Evolutionary conservation across 140 eudicot genomes (phyloP), one percentile per base, ranked within the genome.

Genomic region (Senecio squalidus): DNA sequence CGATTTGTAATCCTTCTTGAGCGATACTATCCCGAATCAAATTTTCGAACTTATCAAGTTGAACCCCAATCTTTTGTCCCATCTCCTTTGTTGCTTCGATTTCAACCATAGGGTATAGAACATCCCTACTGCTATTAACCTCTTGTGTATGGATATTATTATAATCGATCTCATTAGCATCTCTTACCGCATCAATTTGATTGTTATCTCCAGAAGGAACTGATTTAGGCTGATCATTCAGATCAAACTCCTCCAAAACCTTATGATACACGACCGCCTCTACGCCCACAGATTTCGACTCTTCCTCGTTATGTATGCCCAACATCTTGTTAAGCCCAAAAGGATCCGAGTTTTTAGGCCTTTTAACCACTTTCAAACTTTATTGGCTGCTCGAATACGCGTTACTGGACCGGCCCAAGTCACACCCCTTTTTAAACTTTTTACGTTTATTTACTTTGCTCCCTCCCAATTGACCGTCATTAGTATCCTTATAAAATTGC

Each of bases 81-180:
- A 45, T 21, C 55, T 2, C 39, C 4, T 33, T 33, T 33, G 39
- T 33, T 1, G 39, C 39, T 33, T 33, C 39, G 9, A 33, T 3
- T 11, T 33, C 39, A 1, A 33, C 39, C 0, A 6, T 33, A 1
- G 39, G 39, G 9, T 0, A 0, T 4, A 3, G 39, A 9, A 5
- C 11, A 1, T 33, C 39, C 39, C 2, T 1, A 2, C 39, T 0
- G 4, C 4, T 33, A 3, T 33, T 0, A 1, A 1, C 39, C 9
- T 4, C 4, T 2, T 3, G 39, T 1, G 39, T 2, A 0, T 2
- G 0, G 0, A 1, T 33, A 2, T 4, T 2, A 2, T 3, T 0
- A 3, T 33, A 33, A 4, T 33, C 39, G 39, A 33, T 11, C 39
- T 33, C 39, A 5, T 1, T 4, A 10, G 38, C 8, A 31, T 4